Base-by-base conservation (phyloP, 2,329 filamentous ascomycete species). In the Aspergillus sp. region DNA sequence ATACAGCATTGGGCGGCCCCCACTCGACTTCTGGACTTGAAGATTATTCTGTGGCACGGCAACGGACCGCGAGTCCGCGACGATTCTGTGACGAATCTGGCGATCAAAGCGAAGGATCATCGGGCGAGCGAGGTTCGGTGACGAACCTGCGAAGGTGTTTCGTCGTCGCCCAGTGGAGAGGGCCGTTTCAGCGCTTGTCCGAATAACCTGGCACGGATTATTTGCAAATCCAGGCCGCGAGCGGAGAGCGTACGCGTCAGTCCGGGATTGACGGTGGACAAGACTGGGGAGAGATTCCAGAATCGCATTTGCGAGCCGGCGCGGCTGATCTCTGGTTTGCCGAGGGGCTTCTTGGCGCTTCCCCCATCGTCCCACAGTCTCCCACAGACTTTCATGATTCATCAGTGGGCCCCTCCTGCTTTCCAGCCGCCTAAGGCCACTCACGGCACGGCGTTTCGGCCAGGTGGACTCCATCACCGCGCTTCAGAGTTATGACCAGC, bases 301-400 rank as follows among this genome's bases (percentile, higher is more conserved):
- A 50, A 57, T 49, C 39, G 45, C 51, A 57, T 64, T 61, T 50
- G 56, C 54, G 55, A 62, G 47, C 48, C 59, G 58, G 59, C 61
- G 62, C 61, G 63, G 62, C 63, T 61, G 58, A 63, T 61, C 58
- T 54, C 39, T 57, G 47, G 41, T 53, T 57, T 19, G 44, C 45
- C 40, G 55, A 53, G 55, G 54, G 55, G 54, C 58, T 30, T 61
- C 67, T 70, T 70, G 67, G 67, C 67, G 64, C 46, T 30, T 45
- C 50, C 51, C 56, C 54, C 52, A 39, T 55, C 5, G 46, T 48
- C 30, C 46, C 46, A 30, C 27, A 30, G 27, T 30, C 27, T 30
- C 27, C 27, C 27, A 30, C 27, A 30, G 15, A 30, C 12, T 27
- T 30, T 51, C 51, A 50, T 45, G 55, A 47, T 47, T 3, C 27